Base-by-base conservation (phyloP, 2,329 filamentous ascomycete species). In the Catunica adiposa region DNA sequence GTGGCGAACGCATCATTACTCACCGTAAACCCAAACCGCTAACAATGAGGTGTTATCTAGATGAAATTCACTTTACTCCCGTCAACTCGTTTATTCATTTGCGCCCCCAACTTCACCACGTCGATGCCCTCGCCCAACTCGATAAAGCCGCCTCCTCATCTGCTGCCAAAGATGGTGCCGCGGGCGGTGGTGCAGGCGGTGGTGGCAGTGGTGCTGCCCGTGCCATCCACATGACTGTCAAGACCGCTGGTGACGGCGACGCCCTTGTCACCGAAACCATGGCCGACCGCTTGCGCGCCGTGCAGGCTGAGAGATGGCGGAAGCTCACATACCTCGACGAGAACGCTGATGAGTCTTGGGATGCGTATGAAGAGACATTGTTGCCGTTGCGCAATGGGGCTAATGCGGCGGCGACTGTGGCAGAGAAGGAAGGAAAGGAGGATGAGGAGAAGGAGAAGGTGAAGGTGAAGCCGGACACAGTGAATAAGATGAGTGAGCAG, bases 101-200 rank as follows among this genome's bases (percentile, higher is more conserved):
- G 64, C 85, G 89, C 3, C 89, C 92, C 0, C 87, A 96, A 64
- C 84, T 94, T 59, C 88, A 95, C 69, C 89, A 97, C 69, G 76
- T 97, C 62, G 92, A 97, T 69, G 90, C 92, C 2, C 70, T 81
- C 48, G 75, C 83, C 50, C 88, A 96, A 63, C 76, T 86, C 56
- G 80, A 84, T 37, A 72, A 73, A 44, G 62, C 63, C n/a, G 38
- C 68, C 54, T 25, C 55, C 1, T 61, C 65, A 20, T 61, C 61
- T 7, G 65, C 63, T 3, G 59, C 69, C 62, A 62, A 65, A 0
- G 61, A 23, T 31, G 26, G 29, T 14, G 8, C 50, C 50, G 31
- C 50, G 29, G 50, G 17, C 5, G 8, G 29, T 29, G 29, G 17
- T 9, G 61, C 31, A 14, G 29, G 70, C 66, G 60, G 67, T 3